Evolutionary conservation across 2,329 filamentous ascomycete genomes (phyloP), one percentile per base, ranked within the genome.

Genomic region (Clonostachys rhizophaga): DNA sequence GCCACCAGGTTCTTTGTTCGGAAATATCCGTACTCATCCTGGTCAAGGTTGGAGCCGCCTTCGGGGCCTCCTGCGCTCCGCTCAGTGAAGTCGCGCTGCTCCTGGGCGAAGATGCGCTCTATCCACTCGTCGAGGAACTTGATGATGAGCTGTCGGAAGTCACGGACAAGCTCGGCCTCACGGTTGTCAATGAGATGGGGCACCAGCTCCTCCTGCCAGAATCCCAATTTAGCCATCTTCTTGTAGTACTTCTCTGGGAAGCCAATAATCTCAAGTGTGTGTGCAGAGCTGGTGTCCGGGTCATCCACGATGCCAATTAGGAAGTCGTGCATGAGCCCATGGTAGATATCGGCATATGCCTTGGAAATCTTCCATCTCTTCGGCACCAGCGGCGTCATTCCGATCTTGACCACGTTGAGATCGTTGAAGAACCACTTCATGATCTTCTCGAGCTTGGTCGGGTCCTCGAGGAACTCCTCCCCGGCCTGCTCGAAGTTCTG

Each of bases 391-490:
- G 83, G 81, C 50, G 87, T 82, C 89, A 99, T 95, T 60, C 94
- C 92, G 52, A 95, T 79, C 66, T 92, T 91, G 61, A 96, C 92
- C 5, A 90, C 91, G 66, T 95, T 95, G 36, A 99, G 79, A 64
- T 99, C 92, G 70, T 97, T 96, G 72, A 97, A 99, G 68, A 84
- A 99, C 94, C 94, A 99, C 60, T 88, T 88, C 68, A 96, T 82
- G 54, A 81, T 84, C 72, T 96, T 96, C 53, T 95, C 89, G 42
- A 99, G 75, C 58, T 81, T 83, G 44, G 85, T 79, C 0, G 94
- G 89, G 60, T 97, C 90, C 36, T 86, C 87, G 46, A 92, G 70
- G 64, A 99, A 97, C 42, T 84, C 79, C 46, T 87, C 80, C 49
- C 84, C 81, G 39, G 83, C 79, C 49, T 82, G 75, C 12, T 83